These are phyloP conservation scores for Pseudogymnoascus sp. DNA, from an alignment of 2,329 filamentous ascomycete genomes.

Conservation along the genomic window DNA sequence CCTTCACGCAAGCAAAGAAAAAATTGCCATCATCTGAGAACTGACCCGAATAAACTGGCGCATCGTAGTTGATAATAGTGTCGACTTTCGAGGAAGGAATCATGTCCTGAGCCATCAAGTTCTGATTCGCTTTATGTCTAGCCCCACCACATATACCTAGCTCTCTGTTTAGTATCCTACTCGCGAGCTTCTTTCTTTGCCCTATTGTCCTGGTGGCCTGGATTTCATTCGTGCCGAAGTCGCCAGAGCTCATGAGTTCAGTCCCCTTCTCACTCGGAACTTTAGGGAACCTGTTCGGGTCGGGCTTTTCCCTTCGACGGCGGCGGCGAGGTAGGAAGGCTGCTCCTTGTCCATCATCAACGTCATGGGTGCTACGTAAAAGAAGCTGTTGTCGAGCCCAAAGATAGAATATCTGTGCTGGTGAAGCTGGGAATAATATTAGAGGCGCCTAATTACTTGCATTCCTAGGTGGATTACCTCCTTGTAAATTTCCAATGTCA, in stretches of 20 bases:
- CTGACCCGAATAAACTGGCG: slow-evolving; percentile 86
- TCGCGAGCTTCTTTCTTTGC: slow-evolving; percentile 54
- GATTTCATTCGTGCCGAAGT: slow-evolving; percentile 64
- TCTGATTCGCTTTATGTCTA: slow-evolving; percentile 53
- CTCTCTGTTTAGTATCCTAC: slow-evolving; percentile 73
- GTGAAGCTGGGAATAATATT: slow-evolving; percentile 14
- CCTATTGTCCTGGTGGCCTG: slow-evolving; percentile 40
- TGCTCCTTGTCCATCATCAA: slow-evolving; percentile 18
- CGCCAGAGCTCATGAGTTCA: slow-evolving; percentile 73
- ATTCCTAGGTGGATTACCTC: background rate
- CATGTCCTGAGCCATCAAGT: slow-evolving; percentile 63
- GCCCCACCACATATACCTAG: slow-evolving; percentile 60
- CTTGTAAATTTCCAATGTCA: background rate
- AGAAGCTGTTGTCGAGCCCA: slow-evolving; percentile 14
- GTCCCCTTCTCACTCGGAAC: slow-evolving; percentile 72
- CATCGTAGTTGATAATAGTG: slow-evolving; percentile 79
- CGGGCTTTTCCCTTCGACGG: slow-evolving; percentile 35
- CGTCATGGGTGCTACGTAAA: slow-evolving; percentile 15
- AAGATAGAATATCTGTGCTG: slow-evolving; percentile 15
- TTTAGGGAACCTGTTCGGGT: slow-evolving; percentile 64
- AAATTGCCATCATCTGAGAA: slow-evolving; percentile 97
- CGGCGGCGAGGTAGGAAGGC: slow-evolving; percentile 39
- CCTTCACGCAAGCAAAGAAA: slow-evolving; percentile 86
- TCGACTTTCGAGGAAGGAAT: slow-evolving; percentile 74
- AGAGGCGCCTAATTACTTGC: background rate